phyloP scores from a whole-genome alignment of 306 rosid genomes.

The Medicago arabica region DNA sequence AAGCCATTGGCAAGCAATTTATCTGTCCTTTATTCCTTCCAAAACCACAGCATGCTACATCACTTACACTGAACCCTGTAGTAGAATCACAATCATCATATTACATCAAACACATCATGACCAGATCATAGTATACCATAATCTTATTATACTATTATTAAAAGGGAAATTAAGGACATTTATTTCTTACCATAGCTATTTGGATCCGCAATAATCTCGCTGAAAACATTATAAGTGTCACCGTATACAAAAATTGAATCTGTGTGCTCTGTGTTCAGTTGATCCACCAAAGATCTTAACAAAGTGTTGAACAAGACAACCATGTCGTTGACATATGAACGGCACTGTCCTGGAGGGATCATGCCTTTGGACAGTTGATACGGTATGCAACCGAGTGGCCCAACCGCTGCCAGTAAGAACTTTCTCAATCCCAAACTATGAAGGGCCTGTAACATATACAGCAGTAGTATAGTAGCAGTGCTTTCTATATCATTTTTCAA shows the following conservation, averaged over 20 bases:
- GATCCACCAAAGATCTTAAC: constrained; percentile 45
- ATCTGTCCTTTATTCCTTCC: constrained; percentile 45
- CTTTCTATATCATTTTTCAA: too few relatives aligned
- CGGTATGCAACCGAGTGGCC: constrained; percentile 56
- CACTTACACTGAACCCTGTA: constrained; percentile 45
- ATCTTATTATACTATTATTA: background rate
- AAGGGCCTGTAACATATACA: constrained; percentile 27
- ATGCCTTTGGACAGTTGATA: constrained; percentile 38
- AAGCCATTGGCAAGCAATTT: constrained; percentile 40
- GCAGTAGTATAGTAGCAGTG: background rate
- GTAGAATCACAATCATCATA: background rate
- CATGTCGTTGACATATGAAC: constrained; percentile 14
- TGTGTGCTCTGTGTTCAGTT: constrained; percentile 34
- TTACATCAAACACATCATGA: background rate
- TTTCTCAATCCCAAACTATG: constrained; percentile 48
- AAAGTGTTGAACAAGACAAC: constrained; percentile 37
- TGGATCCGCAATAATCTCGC: constrained; percentile 28
- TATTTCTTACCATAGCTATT: constrained; percentile 43
- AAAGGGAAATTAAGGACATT: background rate
- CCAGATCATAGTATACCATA: background rate
- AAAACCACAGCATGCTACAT: constrained; percentile 50
- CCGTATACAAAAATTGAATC: constrained; percentile 45
- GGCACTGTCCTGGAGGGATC: constrained; percentile 31
- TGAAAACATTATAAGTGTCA: constrained; percentile 29
- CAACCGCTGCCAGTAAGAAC: constrained; percentile 46